Evolutionary conservation across 2,329 filamentous ascomycete species (phyloP), one percentile per base, ranked within the genome.

Genomic region (Ceratocystis alfenasii): DNA sequence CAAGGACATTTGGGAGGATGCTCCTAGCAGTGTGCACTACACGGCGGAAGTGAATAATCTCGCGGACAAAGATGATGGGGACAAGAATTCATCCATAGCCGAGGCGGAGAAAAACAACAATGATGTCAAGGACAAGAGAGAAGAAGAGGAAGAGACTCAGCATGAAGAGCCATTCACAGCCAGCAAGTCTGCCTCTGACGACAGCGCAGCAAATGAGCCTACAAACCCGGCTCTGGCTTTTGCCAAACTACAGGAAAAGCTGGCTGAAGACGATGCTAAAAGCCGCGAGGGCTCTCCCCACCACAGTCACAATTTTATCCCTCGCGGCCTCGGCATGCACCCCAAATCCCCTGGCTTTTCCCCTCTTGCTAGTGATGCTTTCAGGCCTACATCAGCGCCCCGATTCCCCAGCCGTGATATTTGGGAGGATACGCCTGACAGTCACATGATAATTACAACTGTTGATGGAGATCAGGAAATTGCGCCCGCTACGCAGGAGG

Each of bases 1-100:
- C 74, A 88, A 92, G 74, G 94, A 99, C 74, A 84, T 97, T 50
- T 99, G 94, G 94, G 94, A 99, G 77, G 95, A 99, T 74, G 87
- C 90, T 0, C 94, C 95, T 3, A 88, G 86, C 72, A 96, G 91
- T 75, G 80, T 90, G 64, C 86, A 94, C 72, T 85, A 83, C 72
- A 87, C 84, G 44, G 86, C 92, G 2, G 91, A 89, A 68, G 93
- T 97, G 6, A 89, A 87, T 2, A 94, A 90, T 0, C 91, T 91
- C 1, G 88, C 45, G 17, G 53, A 63, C 22, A 62, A 64, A 25
- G 48, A 66, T 10, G 65, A 17, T 8, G 46, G 15, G 15, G 48
- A 48, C 20, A 12, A 22, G 20, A 65, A 41, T 62, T 28, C 45
- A 8, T 3, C 20, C 25, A 53, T 60, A 25, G 44, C 91, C 71